Evolutionary conservation across 495 filamentous ascomycete genomes (phyloP).

Genomic region (Aspergillus cavernicola): DNA sequence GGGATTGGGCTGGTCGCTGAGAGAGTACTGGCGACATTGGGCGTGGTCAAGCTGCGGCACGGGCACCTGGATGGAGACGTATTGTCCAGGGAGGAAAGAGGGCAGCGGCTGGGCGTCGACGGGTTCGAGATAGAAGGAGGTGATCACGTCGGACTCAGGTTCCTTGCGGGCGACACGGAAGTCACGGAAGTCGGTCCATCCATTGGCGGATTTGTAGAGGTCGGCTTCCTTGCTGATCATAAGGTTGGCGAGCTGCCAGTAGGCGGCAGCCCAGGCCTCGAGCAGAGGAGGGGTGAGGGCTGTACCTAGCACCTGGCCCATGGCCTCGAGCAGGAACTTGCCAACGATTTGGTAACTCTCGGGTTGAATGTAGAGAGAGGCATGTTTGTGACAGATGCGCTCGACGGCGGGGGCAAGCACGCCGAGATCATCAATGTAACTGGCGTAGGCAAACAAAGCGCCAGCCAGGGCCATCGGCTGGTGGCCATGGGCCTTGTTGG

Average conservation of each 20-base stretch:
- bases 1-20: constrained; percentile 55
- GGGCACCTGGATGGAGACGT: constrained; percentile 57
- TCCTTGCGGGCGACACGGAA: constrained; percentile 64
- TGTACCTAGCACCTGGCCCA: constrained; percentile 62
- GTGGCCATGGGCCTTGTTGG: constrained; percentile 60
- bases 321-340: constrained; percentile 61
- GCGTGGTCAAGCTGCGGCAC: constrained; percentile 54
- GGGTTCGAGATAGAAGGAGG: constrained; percentile 67
- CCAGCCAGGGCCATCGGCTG: constrained; percentile 63
- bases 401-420: constrained; percentile 60
- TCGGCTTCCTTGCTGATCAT: constrained; percentile 62
- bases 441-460: constrained; percentile 66
- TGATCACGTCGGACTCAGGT: constrained; percentile 60
- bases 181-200: constrained; percentile 62
- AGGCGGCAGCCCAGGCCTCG: constrained; percentile 69
- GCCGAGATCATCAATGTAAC: constrained; percentile 65
- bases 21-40: constrained; percentile 71
- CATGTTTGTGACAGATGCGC: constrained; percentile 73
- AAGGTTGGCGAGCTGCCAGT: constrained; percentile 65
- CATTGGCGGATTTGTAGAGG: constrained; percentile 52
- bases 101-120: constrained; percentile 60
- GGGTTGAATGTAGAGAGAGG: constrained; percentile 63
- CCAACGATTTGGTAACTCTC: constrained; percentile 68
- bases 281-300: constrained; percentile 63
- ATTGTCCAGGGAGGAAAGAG: constrained; percentile 63